Evolutionary conservation across 2,329 filamentous ascomycete species (phyloP), one percentile per base, ranked within the genome.

Genomic region (Fusarium brevicatenulatum): DNA sequence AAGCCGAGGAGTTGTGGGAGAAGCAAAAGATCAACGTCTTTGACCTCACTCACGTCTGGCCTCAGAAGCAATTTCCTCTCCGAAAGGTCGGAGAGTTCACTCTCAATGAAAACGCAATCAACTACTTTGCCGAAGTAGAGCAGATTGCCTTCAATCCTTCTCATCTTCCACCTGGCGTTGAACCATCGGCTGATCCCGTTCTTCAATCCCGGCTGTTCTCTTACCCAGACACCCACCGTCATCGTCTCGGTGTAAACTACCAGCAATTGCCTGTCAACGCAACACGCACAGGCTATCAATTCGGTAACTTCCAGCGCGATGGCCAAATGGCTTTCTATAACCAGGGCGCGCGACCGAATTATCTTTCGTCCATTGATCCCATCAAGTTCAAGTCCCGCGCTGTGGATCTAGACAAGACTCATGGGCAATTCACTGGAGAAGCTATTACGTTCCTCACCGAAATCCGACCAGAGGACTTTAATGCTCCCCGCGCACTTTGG

Each of bases 141-240:
- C 90, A 93, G 80, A 87, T 89, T 0, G 88, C 89, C 1, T 93
- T 93, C 76, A 90, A 88, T 0, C 91, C 91, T 0, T 88, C 87
- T 1, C 90, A 88, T 67, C 82, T 93, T 78, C 89, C 92, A 0
- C 90, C 90, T 0, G 91, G 91, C 3, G 85, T 91, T 52, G 90
- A 87, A 58, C 86, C 89, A 0, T 89, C 88, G 0, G 88, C 89
- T 11, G 91, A 93, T 76, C 88, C 89, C 0, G 86, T 91, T 47
- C 85, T 91, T 1, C 89, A 91, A 78, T 86, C 87, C 0, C 85
- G 89, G 21, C 82, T 91, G 69, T 91, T 91, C 79, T 86, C 87
- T 7, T 91, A 91, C 77, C 86, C 88, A 0, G 90, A 91, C 62
- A 88, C 90, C 30, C 89, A 91, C 69, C 86, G 89, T 42, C 88